phyloP scores from a whole-genome alignment of 2,329 filamentous ascomycete species.

The Talaromyces sp. region DNA sequence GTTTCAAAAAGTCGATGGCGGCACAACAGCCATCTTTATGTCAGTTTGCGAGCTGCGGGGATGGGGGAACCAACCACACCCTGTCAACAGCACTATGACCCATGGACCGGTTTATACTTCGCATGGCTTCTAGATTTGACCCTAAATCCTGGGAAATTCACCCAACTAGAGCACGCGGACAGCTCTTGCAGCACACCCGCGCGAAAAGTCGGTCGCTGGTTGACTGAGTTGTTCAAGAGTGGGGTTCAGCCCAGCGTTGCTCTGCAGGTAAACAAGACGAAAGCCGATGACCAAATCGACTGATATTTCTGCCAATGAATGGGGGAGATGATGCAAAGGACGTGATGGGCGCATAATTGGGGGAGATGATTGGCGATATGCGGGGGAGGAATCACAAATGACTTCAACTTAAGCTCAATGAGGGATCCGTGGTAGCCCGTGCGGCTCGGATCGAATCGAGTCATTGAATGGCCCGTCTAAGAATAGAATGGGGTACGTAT shows the following conservation, averaged over 20 bases:
- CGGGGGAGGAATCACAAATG: not conserved
- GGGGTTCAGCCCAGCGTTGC: slow-evolving; percentile 3
- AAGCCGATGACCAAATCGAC: not conserved
- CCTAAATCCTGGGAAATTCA: not conserved
- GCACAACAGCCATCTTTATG: slow-evolving; percentile 14
- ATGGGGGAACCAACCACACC: not conserved
- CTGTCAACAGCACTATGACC: not conserved
- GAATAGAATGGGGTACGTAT: slow-evolving; percentile 4
- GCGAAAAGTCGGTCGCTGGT: slow-evolving; percentile 13
- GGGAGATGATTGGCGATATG: slow-evolving; percentile 8
- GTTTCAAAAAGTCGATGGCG: slow-evolving; percentile 32
- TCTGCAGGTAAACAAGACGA: slow-evolving; percentile 9
- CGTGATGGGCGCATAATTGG: slow-evolving; percentile 11
- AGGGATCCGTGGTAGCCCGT: not conserved
- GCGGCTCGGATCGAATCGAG: slow-evolving; percentile 3
- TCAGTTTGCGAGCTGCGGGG: slow-evolving; percentile 10
- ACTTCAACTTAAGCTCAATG: not conserved
- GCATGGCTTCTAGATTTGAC: slow-evolving; percentile 7
- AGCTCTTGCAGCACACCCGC: slow-evolving; percentile 7
- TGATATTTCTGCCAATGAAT: not conserved
- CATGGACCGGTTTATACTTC: slow-evolving; percentile 1
- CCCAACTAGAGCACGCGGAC: slow-evolving; percentile 1
- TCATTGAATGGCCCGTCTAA: slow-evolving; percentile 1
- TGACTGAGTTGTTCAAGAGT: not conserved
- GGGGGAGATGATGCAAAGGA: not conserved